phyloP scores from a whole-genome alignment of 2,329 filamentous ascomycete genomes.

The Fusarium nurragi region DNA sequence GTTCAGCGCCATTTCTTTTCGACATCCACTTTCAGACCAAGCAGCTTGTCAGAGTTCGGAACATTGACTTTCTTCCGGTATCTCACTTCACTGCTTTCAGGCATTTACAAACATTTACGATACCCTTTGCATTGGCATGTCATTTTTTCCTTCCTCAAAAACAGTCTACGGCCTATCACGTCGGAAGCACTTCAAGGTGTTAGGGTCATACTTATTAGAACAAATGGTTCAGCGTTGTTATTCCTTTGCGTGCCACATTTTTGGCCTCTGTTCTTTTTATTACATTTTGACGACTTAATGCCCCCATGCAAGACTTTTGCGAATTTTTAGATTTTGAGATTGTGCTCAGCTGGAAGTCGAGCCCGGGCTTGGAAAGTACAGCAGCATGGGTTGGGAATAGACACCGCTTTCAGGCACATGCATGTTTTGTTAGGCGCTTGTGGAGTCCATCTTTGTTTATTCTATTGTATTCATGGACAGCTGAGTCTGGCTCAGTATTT shows the following conservation, averaged over 20 bases:
- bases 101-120: conserved; percentile 36
- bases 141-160: neutral
- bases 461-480: neutral
- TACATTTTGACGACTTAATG: conserved; percentile 29
- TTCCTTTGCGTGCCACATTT: neutral
- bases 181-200: conserved; percentile 37
- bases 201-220: conserved; percentile 13
- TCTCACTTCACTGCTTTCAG: conserved; percentile 17
- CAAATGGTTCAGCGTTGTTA: conserved; percentile 8
- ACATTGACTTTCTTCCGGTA: conserved; percentile 8
- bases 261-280: conserved; percentile 10
- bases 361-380: conserved; percentile 20
- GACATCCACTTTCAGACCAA: neutral
- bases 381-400: conserved; percentile 22
- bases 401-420: conserved; percentile 26
- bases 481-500: neutral
- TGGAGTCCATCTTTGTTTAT: conserved; percentile 8
- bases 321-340: conserved; percentile 20
- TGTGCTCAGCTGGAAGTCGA: conserved; percentile 16
- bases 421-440: conserved; percentile 6
- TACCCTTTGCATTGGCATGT: conserved; percentile 28
- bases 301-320: conserved; percentile 5
- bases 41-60: neutral
- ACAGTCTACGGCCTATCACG: neutral
- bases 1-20: neutral